Conservation (phyloP, 345 rosid species). For the Rubroshorea leprosula region DNA sequence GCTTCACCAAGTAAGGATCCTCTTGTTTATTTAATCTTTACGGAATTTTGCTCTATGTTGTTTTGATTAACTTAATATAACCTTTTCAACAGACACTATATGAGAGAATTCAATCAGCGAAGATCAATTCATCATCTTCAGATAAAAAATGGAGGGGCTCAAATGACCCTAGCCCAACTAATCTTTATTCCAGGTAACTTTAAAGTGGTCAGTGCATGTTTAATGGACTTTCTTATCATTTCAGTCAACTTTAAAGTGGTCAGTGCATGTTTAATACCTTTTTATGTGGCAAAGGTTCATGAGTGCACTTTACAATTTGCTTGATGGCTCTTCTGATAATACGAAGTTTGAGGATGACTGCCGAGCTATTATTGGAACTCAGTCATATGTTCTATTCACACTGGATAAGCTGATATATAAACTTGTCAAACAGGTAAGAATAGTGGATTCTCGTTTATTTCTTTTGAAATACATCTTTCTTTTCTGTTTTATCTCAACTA, state of each 20-base stretch:
- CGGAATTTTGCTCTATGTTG: constrained; percentile 2
- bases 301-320: constrained; percentile 83
- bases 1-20: constrained; percentile 82
- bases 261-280: constrained; percentile 5
- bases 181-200: constrained; percentile 77
- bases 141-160: constrained; percentile 89
- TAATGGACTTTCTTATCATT: neutral
- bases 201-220: constrained; percentile 6
- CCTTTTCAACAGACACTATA: constrained; percentile 58
- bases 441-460: constrained; percentile 5
- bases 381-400: constrained; percentile 88
- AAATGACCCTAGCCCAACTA: constrained; percentile 55
- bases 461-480: constrained; percentile 1
- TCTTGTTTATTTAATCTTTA: constrained; percentile 2
- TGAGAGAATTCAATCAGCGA: constrained; percentile 87
- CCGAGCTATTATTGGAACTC: constrained; percentile 92
- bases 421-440: constrained; percentile 80
- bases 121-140: constrained; percentile 76
- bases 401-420: constrained; percentile 88
- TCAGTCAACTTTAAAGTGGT: constrained; percentile 6
- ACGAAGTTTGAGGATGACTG: constrained; percentile 96
- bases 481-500: neutral
- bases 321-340: constrained; percentile 92
- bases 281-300: constrained; percentile 54
- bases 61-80: constrained; percentile 12